Evolutionary conservation across 495 filamentous ascomycete genomes (phyloP).

Genomic region (Amphirosellinia nigrospora): DNA sequence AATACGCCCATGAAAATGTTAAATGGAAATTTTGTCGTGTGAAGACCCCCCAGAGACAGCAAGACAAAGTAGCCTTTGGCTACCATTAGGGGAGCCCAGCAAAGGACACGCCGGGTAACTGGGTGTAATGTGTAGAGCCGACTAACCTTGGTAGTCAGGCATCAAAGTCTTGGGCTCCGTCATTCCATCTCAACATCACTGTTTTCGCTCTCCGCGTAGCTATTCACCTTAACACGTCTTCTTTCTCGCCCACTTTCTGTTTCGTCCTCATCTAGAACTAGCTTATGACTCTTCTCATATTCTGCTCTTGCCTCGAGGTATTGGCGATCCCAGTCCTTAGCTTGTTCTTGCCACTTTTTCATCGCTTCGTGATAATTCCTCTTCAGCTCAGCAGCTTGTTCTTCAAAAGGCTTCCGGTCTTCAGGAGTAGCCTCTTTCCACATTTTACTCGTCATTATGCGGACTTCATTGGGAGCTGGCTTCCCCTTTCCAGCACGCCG

Average conservation of each 20-base stretch:
- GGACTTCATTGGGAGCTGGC: slow-evolving; percentile 78
- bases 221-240: slow-evolving; percentile 44
- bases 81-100: background rate
- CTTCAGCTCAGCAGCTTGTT: slow-evolving; percentile 71
- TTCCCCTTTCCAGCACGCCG: slow-evolving; percentile 68
- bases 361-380: slow-evolving; percentile 62
- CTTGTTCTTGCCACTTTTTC: slow-evolving; percentile 61
- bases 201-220: slow-evolving; percentile 47
- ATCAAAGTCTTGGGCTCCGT: background rate
- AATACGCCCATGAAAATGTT: slow-evolving; percentile 10
- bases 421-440: slow-evolving; percentile 79
- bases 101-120: background rate
- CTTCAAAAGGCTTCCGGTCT: slow-evolving; percentile 74
- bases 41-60: background rate
- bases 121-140: background rate
- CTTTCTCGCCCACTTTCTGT: slow-evolving; percentile 35
- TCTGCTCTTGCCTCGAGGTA: slow-evolving; percentile 63
- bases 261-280: slow-evolving; percentile 32
- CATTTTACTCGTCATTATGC: slow-evolving; percentile 80
- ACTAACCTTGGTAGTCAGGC: background rate
- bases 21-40: background rate
- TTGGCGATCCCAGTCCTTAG: slow-evolving; percentile 72
- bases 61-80: background rate
- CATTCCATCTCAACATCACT: slow-evolving; percentile 35
- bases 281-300: slow-evolving; percentile 68